Evolutionary conservation across 331 rosid genomes (phyloP).

Genomic region (Saraca asoca): DNA sequence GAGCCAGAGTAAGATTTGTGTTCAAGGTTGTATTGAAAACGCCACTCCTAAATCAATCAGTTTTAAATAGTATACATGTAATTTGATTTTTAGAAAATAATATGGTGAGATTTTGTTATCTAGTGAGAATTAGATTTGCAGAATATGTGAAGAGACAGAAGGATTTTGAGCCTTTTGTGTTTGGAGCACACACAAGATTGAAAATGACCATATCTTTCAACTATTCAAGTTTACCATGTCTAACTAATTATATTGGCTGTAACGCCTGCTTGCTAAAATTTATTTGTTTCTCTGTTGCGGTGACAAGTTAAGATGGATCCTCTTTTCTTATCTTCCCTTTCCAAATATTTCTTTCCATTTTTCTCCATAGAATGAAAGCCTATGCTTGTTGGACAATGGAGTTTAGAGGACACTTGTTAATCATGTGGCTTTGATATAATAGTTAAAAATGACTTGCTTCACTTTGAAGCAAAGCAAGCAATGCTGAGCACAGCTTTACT

Average conservation of each 20-base stretch:
- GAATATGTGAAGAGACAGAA: neutral
- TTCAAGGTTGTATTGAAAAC: no score
- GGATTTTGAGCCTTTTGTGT: neutral
- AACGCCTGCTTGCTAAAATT: neutral
- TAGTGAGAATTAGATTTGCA: conserved; percentile 15
- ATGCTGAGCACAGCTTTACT: conserved; percentile 1
- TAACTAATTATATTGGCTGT: neutral
- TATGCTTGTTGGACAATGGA: neutral
- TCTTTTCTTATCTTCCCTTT: neutral
- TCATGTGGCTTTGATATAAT: conserved; percentile 1
- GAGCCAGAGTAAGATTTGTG: no score
- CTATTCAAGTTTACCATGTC: neutral
- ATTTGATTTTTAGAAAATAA: neutral
- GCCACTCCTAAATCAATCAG: neutral
- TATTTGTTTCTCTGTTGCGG: neutral
- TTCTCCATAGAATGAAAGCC: neutral
- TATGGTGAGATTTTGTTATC: conserved; percentile 9
- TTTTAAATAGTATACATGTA: neutral
- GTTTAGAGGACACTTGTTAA: neutral
- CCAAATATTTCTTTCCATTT: neutral
- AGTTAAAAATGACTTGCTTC: conserved; percentile 8
- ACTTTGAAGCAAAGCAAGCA: neutral
- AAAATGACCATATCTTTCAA: neutral
- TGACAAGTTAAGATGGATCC: neutral
- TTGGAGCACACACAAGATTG: neutral